Evolutionary conservation across 129 eudicot species (phyloP).

Genomic region (Daucus carota): DNA sequence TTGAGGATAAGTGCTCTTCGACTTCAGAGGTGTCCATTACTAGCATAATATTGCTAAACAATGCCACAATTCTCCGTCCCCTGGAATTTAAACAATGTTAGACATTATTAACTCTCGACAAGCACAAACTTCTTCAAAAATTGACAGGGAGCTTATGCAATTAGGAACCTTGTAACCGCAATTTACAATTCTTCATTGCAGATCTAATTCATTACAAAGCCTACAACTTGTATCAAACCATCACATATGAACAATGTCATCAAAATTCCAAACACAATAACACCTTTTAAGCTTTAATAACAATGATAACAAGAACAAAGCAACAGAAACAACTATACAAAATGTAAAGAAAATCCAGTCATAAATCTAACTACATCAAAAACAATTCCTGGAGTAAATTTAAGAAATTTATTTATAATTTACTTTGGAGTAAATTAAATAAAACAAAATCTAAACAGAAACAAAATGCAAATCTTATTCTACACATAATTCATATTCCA

Average conservation of each 20-base stretch:
- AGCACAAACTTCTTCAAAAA: neutral
- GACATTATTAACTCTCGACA: neutral
- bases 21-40: slow-evolving; percentile 63
- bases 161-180: neutral
- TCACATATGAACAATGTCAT: neutral
- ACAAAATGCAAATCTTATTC: neutral
- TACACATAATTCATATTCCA: neutral
- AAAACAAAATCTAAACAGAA: neutral
- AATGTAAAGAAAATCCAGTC: neutral
- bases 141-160: neutral
- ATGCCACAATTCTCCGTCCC: slow-evolving; percentile 14
- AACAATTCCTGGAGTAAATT: neutral
- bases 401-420: slow-evolving; percentile 14
- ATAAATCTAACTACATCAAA: neutral
- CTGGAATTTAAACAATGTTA: slow-evolving; percentile 21
- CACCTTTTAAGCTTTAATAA: neutral
- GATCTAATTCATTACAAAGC: neutral
- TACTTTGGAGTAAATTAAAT: too few species aligned
- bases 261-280: slow-evolving; percentile 8
- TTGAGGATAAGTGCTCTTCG: slow-evolving; percentile 66
- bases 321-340: neutral
- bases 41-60: slow-evolving; percentile 24
- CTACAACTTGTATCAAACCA: neutral
- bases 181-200: neutral
- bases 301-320: neutral